Evolutionary conservation across 1,284 basidiomycete species (phyloP).

Genomic region (Amylostereum chailletii): DNA sequence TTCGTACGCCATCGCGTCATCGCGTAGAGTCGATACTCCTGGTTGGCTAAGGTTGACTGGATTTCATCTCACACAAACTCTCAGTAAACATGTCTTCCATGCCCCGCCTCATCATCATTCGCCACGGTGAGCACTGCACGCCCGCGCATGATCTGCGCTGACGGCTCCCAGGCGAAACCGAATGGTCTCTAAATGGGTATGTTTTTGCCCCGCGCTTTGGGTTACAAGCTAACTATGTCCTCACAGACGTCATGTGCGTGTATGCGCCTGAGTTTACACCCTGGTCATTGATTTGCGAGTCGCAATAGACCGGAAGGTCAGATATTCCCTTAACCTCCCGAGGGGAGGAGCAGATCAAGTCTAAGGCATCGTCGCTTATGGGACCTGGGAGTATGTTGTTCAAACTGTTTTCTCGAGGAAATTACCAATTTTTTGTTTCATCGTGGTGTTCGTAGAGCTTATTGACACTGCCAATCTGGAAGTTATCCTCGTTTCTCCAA

Average conservation of each 20-base stretch:
- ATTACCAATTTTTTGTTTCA: conserved; percentile 6
- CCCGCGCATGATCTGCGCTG: conserved; percentile 5
- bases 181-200: conserved; percentile 86
- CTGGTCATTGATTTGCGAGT: conserved; percentile 5
- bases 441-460: conserved; percentile 38
- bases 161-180: conserved; percentile 69
- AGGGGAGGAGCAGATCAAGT: conserved; percentile 69
- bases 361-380: conserved; percentile 59
- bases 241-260: too few relatives aligned
- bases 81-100: conserved; percentile 34
- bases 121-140: conserved; percentile 48
- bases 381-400: conserved; percentile 64
- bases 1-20: too few relatives aligned
- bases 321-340: conserved; percentile 83
- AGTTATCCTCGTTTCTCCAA: conserved; percentile 75
- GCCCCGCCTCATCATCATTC: conserved; percentile 70
- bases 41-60: too few relatives aligned
- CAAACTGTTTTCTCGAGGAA: neutral
- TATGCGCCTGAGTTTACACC: conserved; percentile 9
- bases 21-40: too few relatives aligned
- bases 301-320: conserved; percentile 67
- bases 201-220: conserved; percentile 15
- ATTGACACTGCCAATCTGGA: conserved; percentile 78
- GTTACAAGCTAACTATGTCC: neutral
- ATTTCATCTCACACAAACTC: neutral